Base-by-base conservation (phyloP, 768 basidiomycete species). In the Mycena olivaceomarginata region DNA sequence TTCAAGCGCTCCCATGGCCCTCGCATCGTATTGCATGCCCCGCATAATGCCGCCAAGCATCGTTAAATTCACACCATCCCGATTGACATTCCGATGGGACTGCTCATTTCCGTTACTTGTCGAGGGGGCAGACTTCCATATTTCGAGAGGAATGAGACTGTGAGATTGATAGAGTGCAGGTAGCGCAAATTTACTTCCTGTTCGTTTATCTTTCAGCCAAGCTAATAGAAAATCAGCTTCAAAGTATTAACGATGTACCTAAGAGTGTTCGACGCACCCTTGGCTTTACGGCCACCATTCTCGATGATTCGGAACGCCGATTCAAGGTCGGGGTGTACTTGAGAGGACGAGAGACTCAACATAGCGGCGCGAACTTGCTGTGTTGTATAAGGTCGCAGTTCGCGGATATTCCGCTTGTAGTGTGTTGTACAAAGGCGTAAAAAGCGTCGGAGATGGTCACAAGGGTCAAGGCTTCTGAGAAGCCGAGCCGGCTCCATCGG, bases 131-230 rank as follows among this genome's bases (percentile, higher is more conserved):
- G 84, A 81, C 63, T 78, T 75, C 84, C 84, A 85, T 16, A 83
- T 73, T 20, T 80, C 75, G 22, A 77, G 74, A 2, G 83, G 83
- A 20, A 84, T 84, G n/a, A 82, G 70, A 66, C 83, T 85, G 5
- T 9, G 15, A 1, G 82, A 83, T 39, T 78, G 81, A 57, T 45
- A 45, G 31, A 31, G 31, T 31, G 31, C 31, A 31, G 31, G 31
- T 31, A 31, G 31, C 31, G 31, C 31, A 31, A 31, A 31, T 31
- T 31, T 31, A 31, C 31, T 31, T 31, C 31, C 31, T 31, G 31
- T 31, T 31, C 31, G 31, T 31, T 31, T 31, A 31, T 31, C 31
- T 31, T 31, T 31, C 31, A 31, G 31, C 31, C 31, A 31, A 31
- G 31, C 31, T 31, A 31, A 31, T 31, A 31, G 31, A 31, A 31